Base-by-base conservation (phyloP, 768 basidiomycete genomes). In the Boletus pseudopeckii region DNA sequence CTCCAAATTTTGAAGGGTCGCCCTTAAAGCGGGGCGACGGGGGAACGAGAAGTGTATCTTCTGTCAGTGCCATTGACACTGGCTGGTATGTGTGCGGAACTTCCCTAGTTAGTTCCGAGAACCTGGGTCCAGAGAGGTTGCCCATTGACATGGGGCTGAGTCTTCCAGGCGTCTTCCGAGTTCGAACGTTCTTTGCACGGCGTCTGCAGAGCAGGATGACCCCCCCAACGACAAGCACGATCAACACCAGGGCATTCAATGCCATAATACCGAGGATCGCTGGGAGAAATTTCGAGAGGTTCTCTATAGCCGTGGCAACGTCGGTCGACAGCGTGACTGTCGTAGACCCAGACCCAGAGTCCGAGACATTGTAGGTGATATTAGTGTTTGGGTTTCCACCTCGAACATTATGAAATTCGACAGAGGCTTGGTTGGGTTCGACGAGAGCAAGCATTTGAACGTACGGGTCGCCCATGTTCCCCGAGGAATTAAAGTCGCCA, bases 251-350 rank as follows among this genome's bases (percentile, higher is more conserved):
- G 7, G 88, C 85, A 62, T 93, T 93, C 60, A 92, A 75, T 34
- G 83, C 90, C 63, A 91, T 81, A 53, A 92, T 70, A 26, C 76
- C 90, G 47, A 92, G 75, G 74, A 92, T 81, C 24, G 81, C 85
- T 22, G 90, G 90, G 45, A 92, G 72, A 70, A 79, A 84, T 26
- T 74, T 78, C 43, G 79, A 77, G 61, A 93, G 78, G 63, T 78
- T 78, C 64, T 82, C 80, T 48, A 93, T 69, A 15, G 83, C 83
- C 41, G 77, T 64, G 5, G 79, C 77, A 59, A 84, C 74, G 56
- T 86, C 77, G 41, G 78, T 72, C 8, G 86, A 83, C 48, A 90
- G 71, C 7, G 79, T 68, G 55, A 85, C 81, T 4, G 74, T 67
- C 1, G 75, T 72, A 13, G 76, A 73, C 46, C 78, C 71, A 13